Evolutionary conservation across 2,329 filamentous ascomycete species (phyloP), one percentile per base, ranked within the genome.

Genomic region (Alternaria angustiovoidea): DNA sequence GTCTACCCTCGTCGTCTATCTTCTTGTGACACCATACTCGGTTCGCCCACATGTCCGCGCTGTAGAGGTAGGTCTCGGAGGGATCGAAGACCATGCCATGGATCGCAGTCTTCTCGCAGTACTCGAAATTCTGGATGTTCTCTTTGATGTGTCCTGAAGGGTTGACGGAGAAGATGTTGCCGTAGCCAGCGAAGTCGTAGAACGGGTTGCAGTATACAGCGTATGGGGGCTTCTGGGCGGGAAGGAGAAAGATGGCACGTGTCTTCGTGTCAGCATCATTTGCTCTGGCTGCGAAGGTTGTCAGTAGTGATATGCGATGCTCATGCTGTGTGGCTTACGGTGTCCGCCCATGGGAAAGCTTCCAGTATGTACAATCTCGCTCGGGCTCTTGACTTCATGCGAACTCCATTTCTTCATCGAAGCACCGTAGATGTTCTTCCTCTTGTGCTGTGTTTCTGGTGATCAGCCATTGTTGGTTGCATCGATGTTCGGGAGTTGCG

Each of bases 351-450:
- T 90, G 2, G 90, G 85, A 30, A 78, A 93, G 88, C 14, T 92
- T 92, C 44, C 84, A 84, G 76, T 86, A 68, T 95, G 92, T 47
- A 88, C 81, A 66, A 96, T 95, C 51, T 92, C 87, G 2, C 87
- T 89, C 3, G 92, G 91, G 68, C 87, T 89, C 70, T 89, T 87
- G 71, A 96, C 90, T 46, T 88, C 83, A 78, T 92, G 94, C 76
- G 90, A 93, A 51, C 90, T 90, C 92, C 92, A 96, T 78, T 93
- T 94, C 84, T 96, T 96, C 92, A 95, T 95, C 62, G 92, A 91
- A 4, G 93, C 89, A 71, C 93, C 93, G 78, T 96, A 96, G 62
- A 96, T 89, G 76, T 91, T 90, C 80, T 93, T 94, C 74, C 90
- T 91, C 63, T 86, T 82, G 80, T 96, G 92, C 89, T 94, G 74